Conservation (phyloP, 129 eudicot species). For the Lactuca saligna region DNA sequence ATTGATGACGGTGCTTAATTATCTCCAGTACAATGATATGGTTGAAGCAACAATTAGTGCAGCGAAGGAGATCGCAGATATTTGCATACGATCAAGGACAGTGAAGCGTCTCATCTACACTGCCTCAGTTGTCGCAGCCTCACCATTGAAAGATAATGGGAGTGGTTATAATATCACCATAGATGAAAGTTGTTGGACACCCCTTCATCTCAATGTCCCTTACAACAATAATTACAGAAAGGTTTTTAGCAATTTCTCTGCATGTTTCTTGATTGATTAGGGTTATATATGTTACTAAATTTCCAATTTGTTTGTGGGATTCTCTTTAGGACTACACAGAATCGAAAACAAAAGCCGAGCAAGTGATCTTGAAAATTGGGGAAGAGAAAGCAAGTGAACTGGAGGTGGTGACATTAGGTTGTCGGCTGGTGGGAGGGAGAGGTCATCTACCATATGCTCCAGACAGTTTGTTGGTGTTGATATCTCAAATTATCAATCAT, state of each 20-base stretch:
- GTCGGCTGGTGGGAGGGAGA: constrained; percentile 60
- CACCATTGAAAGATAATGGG: constrained; percentile 58
- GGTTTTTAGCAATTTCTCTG: constrained; percentile 12
- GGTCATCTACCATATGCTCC: constrained; percentile 29
- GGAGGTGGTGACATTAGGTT: constrained; percentile 41
- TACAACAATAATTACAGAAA: not conserved
- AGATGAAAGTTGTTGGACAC: constrained; percentile 67
- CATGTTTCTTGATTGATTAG: not conserved
- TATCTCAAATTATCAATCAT: constrained; percentile 35
- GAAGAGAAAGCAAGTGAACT: constrained; percentile 21
- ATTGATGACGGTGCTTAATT: not conserved
- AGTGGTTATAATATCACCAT: constrained; percentile 37
- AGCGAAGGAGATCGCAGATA: constrained; percentile 34
- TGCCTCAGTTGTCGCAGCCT: constrained; percentile 44
- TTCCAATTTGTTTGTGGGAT: not conserved
- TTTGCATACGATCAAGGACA: constrained; percentile 50
- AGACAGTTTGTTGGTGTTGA: constrained; percentile 6
- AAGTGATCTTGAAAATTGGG: constrained; percentile 39
- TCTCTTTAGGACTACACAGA: constrained; percentile 26
- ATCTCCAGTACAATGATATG: constrained; percentile 29
- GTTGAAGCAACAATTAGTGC: constrained; percentile 51
- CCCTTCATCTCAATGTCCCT: constrained; percentile 38
- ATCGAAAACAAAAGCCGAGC: constrained; percentile 40
- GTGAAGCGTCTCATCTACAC: constrained; percentile 61
- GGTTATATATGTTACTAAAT: not conserved